phyloP scores from a whole-genome alignment of 495 filamentous ascomycete genomes.

The Aspergillus conjunctus region DNA sequence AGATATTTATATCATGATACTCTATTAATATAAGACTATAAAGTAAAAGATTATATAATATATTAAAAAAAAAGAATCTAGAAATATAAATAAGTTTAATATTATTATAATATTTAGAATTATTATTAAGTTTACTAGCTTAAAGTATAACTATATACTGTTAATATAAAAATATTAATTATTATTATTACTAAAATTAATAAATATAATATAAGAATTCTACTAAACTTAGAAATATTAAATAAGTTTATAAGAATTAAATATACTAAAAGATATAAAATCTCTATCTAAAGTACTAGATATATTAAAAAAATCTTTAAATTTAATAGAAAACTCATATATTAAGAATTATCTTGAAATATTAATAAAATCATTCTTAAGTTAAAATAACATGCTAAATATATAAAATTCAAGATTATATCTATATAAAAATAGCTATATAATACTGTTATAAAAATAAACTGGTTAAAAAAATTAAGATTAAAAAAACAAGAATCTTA shows the following conservation, averaged over 20 bases:
- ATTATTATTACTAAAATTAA: neutral
- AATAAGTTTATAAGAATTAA: constrained; percentile 12
- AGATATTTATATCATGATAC: neutral
- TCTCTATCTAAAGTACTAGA: neutral
- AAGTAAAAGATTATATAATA: no score
- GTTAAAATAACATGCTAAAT: neutral
- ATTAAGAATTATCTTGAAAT: neutral
- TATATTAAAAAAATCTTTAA: no score
- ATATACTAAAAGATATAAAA: constrained; percentile 7
- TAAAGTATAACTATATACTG: constrained; percentile 2
- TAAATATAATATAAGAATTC: neutral
- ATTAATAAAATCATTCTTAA: neutral
- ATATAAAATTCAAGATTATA: neutral
- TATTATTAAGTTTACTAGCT: constrained; percentile 10
- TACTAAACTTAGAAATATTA: constrained; percentile 4
- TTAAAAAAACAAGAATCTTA: neutral
- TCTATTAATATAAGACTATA: no score
- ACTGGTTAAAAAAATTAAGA: neutral
- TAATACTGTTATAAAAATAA: neutral
- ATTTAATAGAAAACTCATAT: neutral
- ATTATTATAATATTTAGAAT: neutral
- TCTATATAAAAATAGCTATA: neutral
- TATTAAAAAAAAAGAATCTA: neutral
- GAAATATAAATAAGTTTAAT: neutral
- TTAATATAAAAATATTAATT: neutral